These are phyloP conservation scores for Centrapalus pauciflorus DNA, from an alignment of 129 eudicot genomes.

Conservation along the genomic window DNA sequence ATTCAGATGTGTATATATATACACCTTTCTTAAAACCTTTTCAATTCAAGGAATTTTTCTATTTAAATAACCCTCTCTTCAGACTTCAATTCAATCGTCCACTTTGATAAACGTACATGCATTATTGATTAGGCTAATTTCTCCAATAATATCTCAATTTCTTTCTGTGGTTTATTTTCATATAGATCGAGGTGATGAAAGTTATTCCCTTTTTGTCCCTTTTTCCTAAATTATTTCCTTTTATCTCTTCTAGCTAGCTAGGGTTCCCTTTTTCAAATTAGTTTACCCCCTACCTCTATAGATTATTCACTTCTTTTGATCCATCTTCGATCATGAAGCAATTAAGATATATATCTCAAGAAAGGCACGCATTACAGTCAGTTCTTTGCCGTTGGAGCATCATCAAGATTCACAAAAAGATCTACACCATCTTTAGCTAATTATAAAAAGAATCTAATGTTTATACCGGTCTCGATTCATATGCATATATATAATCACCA, in stretches of 20 bases:
- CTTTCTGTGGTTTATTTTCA: no score
- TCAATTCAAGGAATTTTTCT: no score
- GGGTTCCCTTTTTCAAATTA: background rate
- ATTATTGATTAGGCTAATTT: no score
- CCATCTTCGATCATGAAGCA: background rate
- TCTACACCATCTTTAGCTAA: background rate
- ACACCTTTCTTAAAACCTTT: no score
- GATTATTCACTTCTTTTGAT: background rate
- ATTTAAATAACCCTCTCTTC: no score
- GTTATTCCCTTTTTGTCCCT: background rate
- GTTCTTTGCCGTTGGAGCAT: conserved; percentile 46
- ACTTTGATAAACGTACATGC: no score
- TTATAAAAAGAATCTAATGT: background rate
- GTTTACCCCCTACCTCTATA: background rate
- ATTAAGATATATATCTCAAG: background rate
- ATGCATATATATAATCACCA: no score
- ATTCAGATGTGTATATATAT: no score
- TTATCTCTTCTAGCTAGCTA: background rate
- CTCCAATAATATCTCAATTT: no score
- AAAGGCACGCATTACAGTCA: conserved; percentile 22
- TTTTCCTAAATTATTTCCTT: background rate
- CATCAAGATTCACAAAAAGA: conserved; percentile 45
- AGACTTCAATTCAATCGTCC: no score
- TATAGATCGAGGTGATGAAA: no score
- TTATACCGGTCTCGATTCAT: conserved; percentile 2